Conservation (phyloP, 768 basidiomycete genomes). For the Phylloporus sp. region DNA sequence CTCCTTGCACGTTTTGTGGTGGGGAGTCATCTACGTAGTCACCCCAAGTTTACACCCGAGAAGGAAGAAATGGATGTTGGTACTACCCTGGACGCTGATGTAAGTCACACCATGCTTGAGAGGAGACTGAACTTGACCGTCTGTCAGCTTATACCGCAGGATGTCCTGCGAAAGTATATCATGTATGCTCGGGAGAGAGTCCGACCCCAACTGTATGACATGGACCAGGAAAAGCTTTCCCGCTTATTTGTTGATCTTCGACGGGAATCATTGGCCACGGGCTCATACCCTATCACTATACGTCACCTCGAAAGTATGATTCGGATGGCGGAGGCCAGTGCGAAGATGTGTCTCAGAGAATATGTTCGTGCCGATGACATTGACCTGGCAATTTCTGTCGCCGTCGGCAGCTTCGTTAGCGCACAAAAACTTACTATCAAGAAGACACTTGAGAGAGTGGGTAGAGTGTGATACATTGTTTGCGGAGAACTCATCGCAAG, state of each 20-base stretch:
- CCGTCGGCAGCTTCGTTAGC: slow-evolving; percentile 90
- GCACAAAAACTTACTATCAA: slow-evolving; percentile 99
- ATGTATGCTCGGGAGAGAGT: slow-evolving; percentile 97
- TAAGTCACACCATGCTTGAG: slow-evolving; percentile 38
- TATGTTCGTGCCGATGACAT: slow-evolving; percentile 96
- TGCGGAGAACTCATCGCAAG: slow-evolving; percentile 10
- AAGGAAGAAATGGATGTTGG: slow-evolving; percentile 93
- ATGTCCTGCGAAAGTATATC: slow-evolving; percentile 94
- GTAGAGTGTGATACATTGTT: background rate
- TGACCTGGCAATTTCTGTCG: slow-evolving; percentile 94
- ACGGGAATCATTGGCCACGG: slow-evolving; percentile 93
- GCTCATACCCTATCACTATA: slow-evolving; percentile 98
- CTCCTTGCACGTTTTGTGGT: slow-evolving; percentile 97
- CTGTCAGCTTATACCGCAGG: slow-evolving; percentile 89
- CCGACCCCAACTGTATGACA: slow-evolving; percentile 86
- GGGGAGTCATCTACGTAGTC: slow-evolving; percentile 90
- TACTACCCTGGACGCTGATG: slow-evolving; percentile 86
- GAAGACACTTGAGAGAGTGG: slow-evolving; percentile 90
- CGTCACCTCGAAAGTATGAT: slow-evolving; percentile 99
- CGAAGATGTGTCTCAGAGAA: slow-evolving; percentile 96
- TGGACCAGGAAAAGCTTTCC: slow-evolving; percentile 94
- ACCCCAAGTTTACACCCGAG: slow-evolving; percentile 86
- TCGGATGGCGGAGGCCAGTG: slow-evolving; percentile 97
- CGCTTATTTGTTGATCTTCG: slow-evolving; percentile 94
- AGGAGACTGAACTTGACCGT: slow-evolving; percentile 9